Base-by-base conservation (phyloP, 306 rosid species). In the Cicer yamashitae region DNA sequence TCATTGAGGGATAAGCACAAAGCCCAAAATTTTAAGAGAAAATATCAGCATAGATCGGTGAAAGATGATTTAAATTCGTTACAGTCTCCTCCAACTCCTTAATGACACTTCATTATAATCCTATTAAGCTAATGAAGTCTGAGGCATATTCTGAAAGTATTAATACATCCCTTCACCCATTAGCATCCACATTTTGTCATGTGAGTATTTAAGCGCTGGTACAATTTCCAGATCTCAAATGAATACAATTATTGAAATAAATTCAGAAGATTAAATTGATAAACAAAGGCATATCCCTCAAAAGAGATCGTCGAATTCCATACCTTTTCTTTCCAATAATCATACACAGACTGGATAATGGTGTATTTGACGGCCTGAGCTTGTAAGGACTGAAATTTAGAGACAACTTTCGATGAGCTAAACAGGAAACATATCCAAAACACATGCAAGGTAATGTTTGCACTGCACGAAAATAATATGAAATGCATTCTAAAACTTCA, bases 291-390 rank as follows among this genome's bases (percentile, higher is more conserved):
- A 59, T 66, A 73, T 20, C 77, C 70, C 18, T 75, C 50, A 59
- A 43, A 54, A 71, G 46, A 67, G 46, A 65, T 30, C 73, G 39
- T 34, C 59, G 50, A 58, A 78, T 10, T 43, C 11, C 81, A 38
- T 84, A 94, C 98, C 98, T 94, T 94, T 30, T 91, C 97, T 86
- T 81, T 94, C 98, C 98, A 94, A 76, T 94, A 91, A 67, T 84
- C 84, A 84, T 84, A 94, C 66, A 91, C 87, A 5, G 86, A 75
- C 85, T 79, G 88, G 73, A 94, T 45, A 66, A 90, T 51, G 22
- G 85, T 59, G 80, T 89, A 82, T 75, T 88, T 91, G 87, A 87
- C 45, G 44, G 86, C 30, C 66, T 76, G 94, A 10, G 75, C 77
- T 82, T 84, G 96, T 68, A 94, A 71, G 75, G 93, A 90, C 98